Base-by-base conservation (phyloP, 768 basidiomycete species). In the Leccinum disarticulatum region DNA sequence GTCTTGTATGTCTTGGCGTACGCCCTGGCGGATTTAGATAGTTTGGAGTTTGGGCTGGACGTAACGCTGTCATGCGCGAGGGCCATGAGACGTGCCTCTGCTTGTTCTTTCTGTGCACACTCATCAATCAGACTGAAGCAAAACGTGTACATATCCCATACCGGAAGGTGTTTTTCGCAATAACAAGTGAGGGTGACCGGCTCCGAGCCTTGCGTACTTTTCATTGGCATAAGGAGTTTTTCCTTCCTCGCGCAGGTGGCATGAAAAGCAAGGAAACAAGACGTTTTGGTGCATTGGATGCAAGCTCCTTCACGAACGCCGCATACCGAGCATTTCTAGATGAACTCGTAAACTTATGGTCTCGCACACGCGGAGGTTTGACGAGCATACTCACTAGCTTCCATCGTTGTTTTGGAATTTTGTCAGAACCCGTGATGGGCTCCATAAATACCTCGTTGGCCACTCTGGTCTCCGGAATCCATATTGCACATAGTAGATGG, bases 401-500 rank as follows among this genome's bases (percentile, higher is more conserved):
- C 96, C 95, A 98, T 9, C 96, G 81, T 66, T 86, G 87, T 70
- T 95, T 98, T 1, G 89, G 86, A 50, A 99, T 90, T 62, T 79
- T 84, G 54, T 98, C 93, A 0, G 93, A 82, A 4, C 92, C 93
- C 3, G 93, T 91, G 30, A 99, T 87, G 11, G 97, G 97, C 68
- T 99, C 97, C 97, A 98, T 98, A 70, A 98, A 97, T 11, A 94
- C 90, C 47, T 94, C 89, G 72, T 98, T 98, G 19, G 88, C 88
- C 1, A 98, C 92, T 25, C 88, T 84, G 14, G 93, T 91, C 72
- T 98, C 96, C 0, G 96, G 95, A 3, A 98, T 87, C 93, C 94
- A 99, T 55, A 99, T 95, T 4, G 96, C 94, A 67, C 97, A 99
- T 0, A 98, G 81, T 0, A 99, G 79, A 72, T 99, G 97, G 0